phyloP scores from a whole-genome alignment of 331 rosid species.

The Pyracantha coccinea region DNA sequence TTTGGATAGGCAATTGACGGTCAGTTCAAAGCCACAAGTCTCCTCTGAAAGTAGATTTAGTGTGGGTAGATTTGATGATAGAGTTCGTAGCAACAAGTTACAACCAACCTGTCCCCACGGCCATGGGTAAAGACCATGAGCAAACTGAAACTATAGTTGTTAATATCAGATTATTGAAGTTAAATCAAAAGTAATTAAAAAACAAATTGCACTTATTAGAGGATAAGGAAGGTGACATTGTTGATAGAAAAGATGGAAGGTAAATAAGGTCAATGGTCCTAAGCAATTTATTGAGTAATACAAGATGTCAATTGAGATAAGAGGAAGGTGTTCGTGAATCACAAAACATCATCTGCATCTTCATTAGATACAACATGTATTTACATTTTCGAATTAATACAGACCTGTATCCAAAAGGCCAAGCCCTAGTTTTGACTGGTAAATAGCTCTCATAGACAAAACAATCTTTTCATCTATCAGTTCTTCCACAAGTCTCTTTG shows the following conservation, averaged over 20 bases:
- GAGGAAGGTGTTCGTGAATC: not conserved
- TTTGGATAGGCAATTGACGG: not conserved
- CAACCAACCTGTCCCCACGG: not conserved
- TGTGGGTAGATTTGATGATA: not conserved
- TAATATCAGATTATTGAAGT: not conserved
- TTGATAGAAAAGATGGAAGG: not conserved
- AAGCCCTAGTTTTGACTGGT: slow-evolving; percentile 91
- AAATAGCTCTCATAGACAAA: slow-evolving; percentile 96
- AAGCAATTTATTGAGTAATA: not conserved
- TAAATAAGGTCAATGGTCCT: not conserved
- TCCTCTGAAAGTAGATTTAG: not conserved
- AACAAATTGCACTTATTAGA: not conserved
- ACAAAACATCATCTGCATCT: not conserved
- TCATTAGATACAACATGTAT: not conserved
- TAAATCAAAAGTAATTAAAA: not conserved
- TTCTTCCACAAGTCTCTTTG: slow-evolving; percentile 88
- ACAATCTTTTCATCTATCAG: slow-evolving; percentile 77
- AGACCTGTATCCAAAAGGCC: slow-evolving; percentile 86
- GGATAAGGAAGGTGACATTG: not conserved
- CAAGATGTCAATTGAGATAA: not conserved
- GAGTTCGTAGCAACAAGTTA: not conserved
- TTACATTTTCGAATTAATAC: not conserved
- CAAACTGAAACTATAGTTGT: not conserved
- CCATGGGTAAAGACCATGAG: not conserved
- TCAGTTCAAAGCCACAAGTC: not conserved